These are phyloP conservation scores for Venturia pyrina DNA, from an alignment of 2,329 filamentous ascomycete genomes.

Conservation along the genomic window DNA sequence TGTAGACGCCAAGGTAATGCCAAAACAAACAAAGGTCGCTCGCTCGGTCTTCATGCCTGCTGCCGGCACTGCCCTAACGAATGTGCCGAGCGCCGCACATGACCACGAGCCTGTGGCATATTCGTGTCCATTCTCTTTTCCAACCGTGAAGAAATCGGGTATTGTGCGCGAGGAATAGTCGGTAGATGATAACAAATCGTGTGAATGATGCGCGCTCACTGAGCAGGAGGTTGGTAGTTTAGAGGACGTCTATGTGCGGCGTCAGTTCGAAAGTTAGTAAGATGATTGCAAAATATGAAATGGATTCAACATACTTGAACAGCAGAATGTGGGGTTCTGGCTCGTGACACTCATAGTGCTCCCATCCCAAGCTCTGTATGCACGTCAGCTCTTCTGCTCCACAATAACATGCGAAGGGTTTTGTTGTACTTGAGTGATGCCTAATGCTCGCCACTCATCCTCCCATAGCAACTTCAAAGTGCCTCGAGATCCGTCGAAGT, in stretches of 20 bases:
- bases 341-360: constrained; percentile 98
- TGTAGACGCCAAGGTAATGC: neutral
- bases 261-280: neutral
- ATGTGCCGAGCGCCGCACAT: neutral
- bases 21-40: neutral
- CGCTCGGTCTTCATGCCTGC: neutral
- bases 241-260: constrained; percentile 56
- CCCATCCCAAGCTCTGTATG: constrained; percentile 85
- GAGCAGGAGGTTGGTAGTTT: constrained; percentile 65
- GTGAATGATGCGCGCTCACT: constrained; percentile 14
- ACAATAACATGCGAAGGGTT: neutral
- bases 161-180: neutral
- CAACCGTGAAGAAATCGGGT: neutral
- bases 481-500: constrained; percentile 79
- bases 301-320: constrained; percentile 68
- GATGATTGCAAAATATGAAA: neutral
- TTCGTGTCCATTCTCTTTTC: neutral
- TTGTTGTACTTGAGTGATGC: constrained; percentile 78
- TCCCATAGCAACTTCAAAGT: constrained; percentile 96
- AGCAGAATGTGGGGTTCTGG: constrained; percentile 96
- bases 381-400: neutral
- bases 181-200: neutral
- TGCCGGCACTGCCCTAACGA: neutral
- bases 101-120: neutral
- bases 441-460: constrained; percentile 93